Evolutionary conservation across 1,139 yeast species (phyloP).

Genomic region (Lodderomyces orthopsilosis): DNA sequence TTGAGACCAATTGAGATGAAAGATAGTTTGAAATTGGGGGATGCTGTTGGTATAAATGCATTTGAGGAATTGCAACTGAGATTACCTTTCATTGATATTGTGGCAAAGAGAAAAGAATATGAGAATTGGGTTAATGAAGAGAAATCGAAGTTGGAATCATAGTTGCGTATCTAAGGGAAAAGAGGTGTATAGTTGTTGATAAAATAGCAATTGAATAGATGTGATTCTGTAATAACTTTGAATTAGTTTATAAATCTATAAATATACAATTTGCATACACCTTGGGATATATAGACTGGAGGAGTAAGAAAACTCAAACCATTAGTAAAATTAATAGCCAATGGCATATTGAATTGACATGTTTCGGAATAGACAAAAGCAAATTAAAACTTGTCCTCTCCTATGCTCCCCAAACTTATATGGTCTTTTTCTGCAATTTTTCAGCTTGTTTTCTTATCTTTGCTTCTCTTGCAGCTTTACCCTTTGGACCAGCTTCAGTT

Average conservation of each 20-base stretch:
- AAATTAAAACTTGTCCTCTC: neutral
- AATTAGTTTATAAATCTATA: neutral
- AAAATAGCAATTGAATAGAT: neutral
- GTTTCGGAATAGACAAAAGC: neutral
- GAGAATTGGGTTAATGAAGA: slow-evolving; percentile 31
- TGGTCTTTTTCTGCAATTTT: slow-evolving; percentile 15
- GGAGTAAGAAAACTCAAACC: neutral
- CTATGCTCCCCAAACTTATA: slow-evolving; percentile 4
- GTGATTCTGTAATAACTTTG: too few relatives aligned
- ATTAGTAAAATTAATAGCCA: too few relatives aligned
- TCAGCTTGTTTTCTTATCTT: slow-evolving; percentile 36
- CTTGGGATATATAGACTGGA: too few relatives aligned
- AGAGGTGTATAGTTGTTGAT: neutral
- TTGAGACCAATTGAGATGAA: slow-evolving; percentile 48
- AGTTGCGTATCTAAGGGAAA: neutral
- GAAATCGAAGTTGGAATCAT: slow-evolving; percentile 1
- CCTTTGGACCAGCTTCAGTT: slow-evolving; percentile 47
- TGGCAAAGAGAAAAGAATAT: slow-evolving; percentile 39
- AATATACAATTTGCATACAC: neutral
- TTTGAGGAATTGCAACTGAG: slow-evolving; percentile 44
- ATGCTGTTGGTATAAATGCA: slow-evolving; percentile 43
- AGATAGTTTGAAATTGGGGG: slow-evolving; percentile 43
- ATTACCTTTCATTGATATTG: slow-evolving; percentile 45
- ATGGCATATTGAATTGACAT: too few relatives aligned
- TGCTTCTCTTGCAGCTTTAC: slow-evolving; percentile 36